Conservation (phyloP, 495 filamentous ascomycete species). For the Aspergillus leporis region DNA sequence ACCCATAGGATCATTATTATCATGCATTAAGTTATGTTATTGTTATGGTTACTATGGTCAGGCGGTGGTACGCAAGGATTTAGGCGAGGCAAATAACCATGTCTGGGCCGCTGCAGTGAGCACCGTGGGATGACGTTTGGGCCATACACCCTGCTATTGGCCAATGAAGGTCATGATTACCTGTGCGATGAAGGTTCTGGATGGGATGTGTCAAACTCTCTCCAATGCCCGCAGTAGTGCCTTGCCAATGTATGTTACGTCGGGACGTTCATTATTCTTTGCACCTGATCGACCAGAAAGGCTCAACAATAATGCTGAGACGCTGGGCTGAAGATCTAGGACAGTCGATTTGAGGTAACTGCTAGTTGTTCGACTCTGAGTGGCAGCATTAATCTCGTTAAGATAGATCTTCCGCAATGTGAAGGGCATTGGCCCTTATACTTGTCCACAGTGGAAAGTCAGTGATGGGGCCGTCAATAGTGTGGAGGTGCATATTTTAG, state of each 20-base stretch:
- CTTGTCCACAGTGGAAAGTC: background rate
- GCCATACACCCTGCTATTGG: background rate
- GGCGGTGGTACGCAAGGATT: slow-evolving; percentile 3
- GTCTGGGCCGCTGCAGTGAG: slow-evolving; percentile 5
- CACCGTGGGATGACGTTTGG: slow-evolving; percentile 4
- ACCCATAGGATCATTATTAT: background rate
- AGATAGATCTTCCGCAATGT: background rate
- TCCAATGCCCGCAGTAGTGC: slow-evolving; percentile 4
- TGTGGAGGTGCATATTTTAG: background rate
- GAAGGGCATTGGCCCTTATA: background rate
- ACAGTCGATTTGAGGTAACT: background rate
- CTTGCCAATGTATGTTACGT: slow-evolving; percentile 4
- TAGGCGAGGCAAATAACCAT: background rate
- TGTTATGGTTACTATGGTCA: background rate
- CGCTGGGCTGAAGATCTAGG: background rate
- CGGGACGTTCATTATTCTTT: background rate
- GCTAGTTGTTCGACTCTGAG: slow-evolving; percentile 8
- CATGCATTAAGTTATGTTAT: background rate
- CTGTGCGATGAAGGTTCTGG: slow-evolving; percentile 4
- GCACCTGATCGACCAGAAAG: background rate
- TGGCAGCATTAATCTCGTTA: slow-evolving; percentile 2
- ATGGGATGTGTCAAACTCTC: slow-evolving; percentile 2
- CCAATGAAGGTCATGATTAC: background rate
- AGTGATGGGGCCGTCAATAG: background rate
- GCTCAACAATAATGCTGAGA: background rate